Percentiles rank a stretch among this genome's conserved stretches.
Conservation (phyloP, 345 rosid genomes). For the Dipteronia sinensis region DNA sequence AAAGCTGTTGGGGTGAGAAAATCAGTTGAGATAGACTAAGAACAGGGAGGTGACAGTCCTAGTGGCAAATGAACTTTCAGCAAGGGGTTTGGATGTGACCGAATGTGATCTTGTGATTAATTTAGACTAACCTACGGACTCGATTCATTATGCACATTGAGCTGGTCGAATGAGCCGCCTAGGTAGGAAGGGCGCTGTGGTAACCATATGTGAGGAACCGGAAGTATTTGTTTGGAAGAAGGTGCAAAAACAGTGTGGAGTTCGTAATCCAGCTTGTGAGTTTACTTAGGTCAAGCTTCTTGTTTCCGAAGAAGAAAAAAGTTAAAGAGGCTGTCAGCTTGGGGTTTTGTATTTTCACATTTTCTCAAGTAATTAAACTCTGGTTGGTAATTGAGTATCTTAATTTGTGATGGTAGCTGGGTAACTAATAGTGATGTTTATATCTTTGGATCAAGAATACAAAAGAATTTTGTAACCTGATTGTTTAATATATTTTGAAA, state of each 20-base stretch:
- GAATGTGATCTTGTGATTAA: conserved; percentile 93
- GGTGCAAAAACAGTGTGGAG: conserved; percentile 80
- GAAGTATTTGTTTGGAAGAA: conserved; percentile 85
- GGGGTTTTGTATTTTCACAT: not conserved
- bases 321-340: conserved; percentile 11
- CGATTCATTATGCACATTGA: conserved; percentile 84
- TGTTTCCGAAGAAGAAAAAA: conserved; percentile 49
- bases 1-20: not conserved
- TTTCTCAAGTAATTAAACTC: not conserved
- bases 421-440: not conserved
- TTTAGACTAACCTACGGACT: conserved; percentile 78
- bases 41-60: conserved; percentile 73
- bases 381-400: not conserved
- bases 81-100: conserved; percentile 83
- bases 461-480: not conserved
- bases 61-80: conserved; percentile 89
- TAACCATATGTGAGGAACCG: conserved; percentile 79
- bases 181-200: conserved; percentile 87
- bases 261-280: conserved; percentile 64
- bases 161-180: conserved; percentile 90
- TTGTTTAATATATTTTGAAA: not conserved
- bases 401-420: not conserved
- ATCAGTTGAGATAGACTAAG: conserved; percentile 66
- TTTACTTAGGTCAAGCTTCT: conserved; percentile 78
- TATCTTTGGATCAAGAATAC: not conserved